These are phyloP conservation scores for Sequoia sempervirens DNA, from an alignment of 75 land plant genomes.

Conservation along the genomic window DNA sequence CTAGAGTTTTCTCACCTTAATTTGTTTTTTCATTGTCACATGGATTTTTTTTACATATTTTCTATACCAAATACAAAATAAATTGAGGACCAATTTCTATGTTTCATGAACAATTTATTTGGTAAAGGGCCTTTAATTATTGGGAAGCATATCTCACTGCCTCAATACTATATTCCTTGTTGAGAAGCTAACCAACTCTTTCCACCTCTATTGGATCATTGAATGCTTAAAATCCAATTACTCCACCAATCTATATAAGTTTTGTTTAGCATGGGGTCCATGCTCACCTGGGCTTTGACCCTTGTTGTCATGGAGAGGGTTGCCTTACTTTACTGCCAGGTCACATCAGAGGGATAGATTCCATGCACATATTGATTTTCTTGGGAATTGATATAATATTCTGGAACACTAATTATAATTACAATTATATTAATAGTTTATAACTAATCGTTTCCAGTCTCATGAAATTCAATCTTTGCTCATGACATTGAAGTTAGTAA, in stretches of 20 bases:
- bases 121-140: neutral
- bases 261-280: neutral
- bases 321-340: neutral
- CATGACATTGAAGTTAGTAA: neutral
- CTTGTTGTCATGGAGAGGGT: neutral
- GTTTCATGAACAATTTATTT: neutral
- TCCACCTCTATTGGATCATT: neutral
- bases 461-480: neutral
- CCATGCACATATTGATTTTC: neutral
- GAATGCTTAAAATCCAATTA: neutral
- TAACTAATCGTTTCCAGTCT: neutral
- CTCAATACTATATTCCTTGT: neutral
- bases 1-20: neutral
- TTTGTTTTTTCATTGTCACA: neutral
- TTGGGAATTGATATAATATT: neutral
- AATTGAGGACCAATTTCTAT: neutral
- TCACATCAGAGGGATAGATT: neutral
- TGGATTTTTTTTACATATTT: neutral
- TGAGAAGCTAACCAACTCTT: neutral
- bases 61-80: neutral
- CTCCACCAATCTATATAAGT: neutral
- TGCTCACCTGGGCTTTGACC: neutral
- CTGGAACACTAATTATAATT: neutral
- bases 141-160: neutral
- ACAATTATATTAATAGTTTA: neutral